These are phyloP conservation scores for Arachnomyces sp. DNA, from an alignment of 2,329 filamentous ascomycete species.

Conservation along the genomic window DNA sequence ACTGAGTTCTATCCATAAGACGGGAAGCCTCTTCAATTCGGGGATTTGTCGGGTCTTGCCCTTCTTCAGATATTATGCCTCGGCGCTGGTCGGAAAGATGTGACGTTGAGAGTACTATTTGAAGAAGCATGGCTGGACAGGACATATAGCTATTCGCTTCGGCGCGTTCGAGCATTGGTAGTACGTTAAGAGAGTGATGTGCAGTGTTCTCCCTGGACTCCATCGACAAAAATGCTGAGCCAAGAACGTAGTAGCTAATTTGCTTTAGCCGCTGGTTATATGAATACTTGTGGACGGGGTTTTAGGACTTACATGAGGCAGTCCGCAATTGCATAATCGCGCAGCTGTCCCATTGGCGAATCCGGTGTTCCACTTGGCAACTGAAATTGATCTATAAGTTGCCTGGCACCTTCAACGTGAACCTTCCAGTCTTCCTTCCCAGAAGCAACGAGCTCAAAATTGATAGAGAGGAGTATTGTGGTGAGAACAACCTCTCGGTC, in stretches of 20 bases:
- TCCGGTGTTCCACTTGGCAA: not conserved
- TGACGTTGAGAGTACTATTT: conserved; percentile 5
- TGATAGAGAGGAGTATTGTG: conserved; percentile 15
- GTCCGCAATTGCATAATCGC: conserved; percentile 1
- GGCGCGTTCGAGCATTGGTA: conserved; percentile 4
- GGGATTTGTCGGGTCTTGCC: not conserved
- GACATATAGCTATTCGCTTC: conserved; percentile 7
- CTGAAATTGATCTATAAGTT: conserved; percentile 1
- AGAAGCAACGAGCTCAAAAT: conserved; percentile 35
- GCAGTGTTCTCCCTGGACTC: not conserved
- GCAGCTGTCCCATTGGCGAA: conserved; percentile 3
- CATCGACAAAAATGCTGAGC: conserved; percentile 3
- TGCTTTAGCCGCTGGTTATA: no score
- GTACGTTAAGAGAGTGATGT: conserved; percentile 1
- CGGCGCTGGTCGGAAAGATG: not conserved
- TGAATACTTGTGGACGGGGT: no score
- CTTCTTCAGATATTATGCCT: not conserved
- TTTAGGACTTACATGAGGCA: no score
- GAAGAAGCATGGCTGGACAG: conserved; percentile 6
- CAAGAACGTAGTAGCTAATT: conserved; percentile 7
- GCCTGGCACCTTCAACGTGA: conserved; percentile 40
- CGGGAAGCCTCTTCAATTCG: not conserved
- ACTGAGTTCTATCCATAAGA: conserved; percentile 1
- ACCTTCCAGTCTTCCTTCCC: conserved; percentile 46
- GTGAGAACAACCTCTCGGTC: conserved; percentile 40